Evolutionary conservation across 768 basidiomycete genomes (phyloP), one percentile per base, ranked within the genome.

Genomic region (Sistotremastrum niveocremeum): DNA sequence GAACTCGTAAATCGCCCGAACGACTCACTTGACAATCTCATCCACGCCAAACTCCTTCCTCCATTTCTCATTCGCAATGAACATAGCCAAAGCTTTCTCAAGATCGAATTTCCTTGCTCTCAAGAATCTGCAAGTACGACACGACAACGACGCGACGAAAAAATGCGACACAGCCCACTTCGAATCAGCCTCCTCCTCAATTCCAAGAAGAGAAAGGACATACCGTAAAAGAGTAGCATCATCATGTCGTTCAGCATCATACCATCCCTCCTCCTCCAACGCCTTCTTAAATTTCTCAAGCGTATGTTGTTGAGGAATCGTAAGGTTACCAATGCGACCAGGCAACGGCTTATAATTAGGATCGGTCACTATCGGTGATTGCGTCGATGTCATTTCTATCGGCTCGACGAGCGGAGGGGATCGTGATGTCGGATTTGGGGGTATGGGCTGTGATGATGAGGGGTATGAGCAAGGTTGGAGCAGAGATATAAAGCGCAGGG

Each of bases 71-170:
- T 77, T 77, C 37, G 69, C 65, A 48, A 81, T 56, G 53, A 94
- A 65, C 94, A 98, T 99, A 54, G 65, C 64, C 67, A 89, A 94
- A 7, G 90, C 74, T 60, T 78, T 79, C 39, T 59, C 61, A 6
- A 94, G 61, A 65, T 98, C 90, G 53, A 97, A 99, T 64, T 84
- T 91, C 53, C 95, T 73, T 5, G 94, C 95, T 34, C 95, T 75
- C 49, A 97, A 66, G 67, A 94, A 99, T 57, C 91, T 88, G 50
- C 3, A 7, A 7, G 6, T 44, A 3, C 20, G 20, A 20, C 20
- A 20, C 1, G 1, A 2, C 1, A 20, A 20, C 20, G 20, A 20
- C 20, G 20, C 20, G 20, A 20, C 20, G 20, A 20, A 20, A 20
- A 20, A 20, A 20, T 20, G 20, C 20, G 2, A 20, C 20, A 20